A percentile compares a stretch with the other conserved stretches of the same genome.
phyloP scores from a whole-genome alignment of 306 rosid species.

The Gynostemma pentaphyllum region DNA sequence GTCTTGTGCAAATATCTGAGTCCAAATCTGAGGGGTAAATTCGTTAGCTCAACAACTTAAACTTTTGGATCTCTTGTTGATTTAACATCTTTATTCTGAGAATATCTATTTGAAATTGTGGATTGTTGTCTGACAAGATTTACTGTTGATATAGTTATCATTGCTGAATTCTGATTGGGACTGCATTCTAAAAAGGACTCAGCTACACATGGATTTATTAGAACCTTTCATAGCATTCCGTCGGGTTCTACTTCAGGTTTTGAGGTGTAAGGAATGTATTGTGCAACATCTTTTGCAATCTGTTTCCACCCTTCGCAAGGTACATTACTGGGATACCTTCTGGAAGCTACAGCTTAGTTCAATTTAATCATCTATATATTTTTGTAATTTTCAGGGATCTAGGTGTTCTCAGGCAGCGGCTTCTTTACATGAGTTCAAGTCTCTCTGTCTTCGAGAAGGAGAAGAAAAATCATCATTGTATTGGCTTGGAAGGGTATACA shows the following conservation, averaged over 20 bases:
- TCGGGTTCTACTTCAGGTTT: conserved; percentile 69
- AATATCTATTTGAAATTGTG: neutral
- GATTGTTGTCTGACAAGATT: conserved; percentile 3
- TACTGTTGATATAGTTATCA: conserved; percentile 42
- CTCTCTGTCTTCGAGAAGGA: conserved; percentile 46
- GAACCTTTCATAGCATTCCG: conserved; percentile 92
- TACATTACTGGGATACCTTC: conserved; percentile 16
- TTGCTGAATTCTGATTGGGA: conserved; percentile 61
- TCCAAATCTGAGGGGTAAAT: too few species aligned
- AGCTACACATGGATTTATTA: conserved; percentile 75
- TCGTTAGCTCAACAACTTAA: too few species aligned
- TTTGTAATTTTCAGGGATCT: conserved; percentile 44
- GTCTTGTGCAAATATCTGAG: too few species aligned
- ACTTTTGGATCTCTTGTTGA: too few species aligned
- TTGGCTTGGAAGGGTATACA: conserved; percentile 81
- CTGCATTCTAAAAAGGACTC: conserved; percentile 60
- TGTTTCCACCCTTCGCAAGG: conserved; percentile 84
- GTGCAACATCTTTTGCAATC: conserved; percentile 78
- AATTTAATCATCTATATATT: conserved; percentile 13
- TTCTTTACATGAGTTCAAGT: conserved; percentile 77
- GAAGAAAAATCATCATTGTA: conserved; percentile 49
- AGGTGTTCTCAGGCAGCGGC: conserved; percentile 93
- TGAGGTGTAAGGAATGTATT: conserved; percentile 48
- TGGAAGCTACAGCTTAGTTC: conserved; percentile 7
- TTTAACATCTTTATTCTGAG: too few species aligned